phyloP scores from a whole-genome alignment of 2,329 filamentous ascomycete genomes.

The Fusarium decemcellulare region DNA sequence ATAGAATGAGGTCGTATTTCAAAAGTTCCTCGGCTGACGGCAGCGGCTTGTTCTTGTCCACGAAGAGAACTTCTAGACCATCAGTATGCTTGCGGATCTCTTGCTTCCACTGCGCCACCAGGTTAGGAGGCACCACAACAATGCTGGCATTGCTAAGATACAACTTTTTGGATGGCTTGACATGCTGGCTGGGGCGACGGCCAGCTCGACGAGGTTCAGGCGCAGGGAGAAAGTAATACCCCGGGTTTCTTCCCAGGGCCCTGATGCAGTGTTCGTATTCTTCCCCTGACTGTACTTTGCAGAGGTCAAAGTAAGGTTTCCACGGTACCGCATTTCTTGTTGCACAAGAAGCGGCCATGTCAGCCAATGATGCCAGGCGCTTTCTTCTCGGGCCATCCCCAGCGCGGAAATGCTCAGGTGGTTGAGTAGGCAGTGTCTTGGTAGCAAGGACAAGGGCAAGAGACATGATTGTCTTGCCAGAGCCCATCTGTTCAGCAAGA shows the following conservation, averaged over 20 bases:
- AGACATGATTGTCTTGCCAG: conserved; percentile 91
- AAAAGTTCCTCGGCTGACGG: conserved; percentile 72
- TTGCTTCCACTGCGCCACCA: conserved; percentile 86
- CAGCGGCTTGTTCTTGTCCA: conserved; percentile 69
- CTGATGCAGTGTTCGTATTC: conserved; percentile 68
- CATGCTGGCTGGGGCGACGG: conserved; percentile 26
- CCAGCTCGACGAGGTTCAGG: conserved; percentile 53
- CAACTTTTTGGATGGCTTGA: conserved; percentile 61
- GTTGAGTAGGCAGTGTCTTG: conserved; percentile 74
- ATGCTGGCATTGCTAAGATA: conserved; percentile 79
- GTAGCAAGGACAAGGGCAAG: conserved; percentile 84
- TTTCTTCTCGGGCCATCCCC: conserved; percentile 55
- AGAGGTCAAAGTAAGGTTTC: conserved; percentile 73
- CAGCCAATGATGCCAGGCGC: conserved; percentile 73
- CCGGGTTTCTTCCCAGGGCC: conserved; percentile 70
- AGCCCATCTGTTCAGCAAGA: conserved; percentile 84
- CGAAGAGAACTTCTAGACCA: conserved; percentile 74
- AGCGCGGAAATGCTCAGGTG: conserved; percentile 72
- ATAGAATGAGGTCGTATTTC: conserved; percentile 82
- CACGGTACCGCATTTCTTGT: conserved; percentile 80
- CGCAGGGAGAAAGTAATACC: conserved; percentile 69
- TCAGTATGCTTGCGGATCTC: conserved; percentile 85
- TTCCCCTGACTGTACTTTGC: conserved; percentile 59
- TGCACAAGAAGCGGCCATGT: conserved; percentile 82
- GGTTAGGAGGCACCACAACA: conserved; percentile 85